These are phyloP conservation scores for Zymoseptoria pseudotritici DNA, from an alignment of 2,329 filamentous ascomycete genomes.

Conservation along the genomic window DNA sequence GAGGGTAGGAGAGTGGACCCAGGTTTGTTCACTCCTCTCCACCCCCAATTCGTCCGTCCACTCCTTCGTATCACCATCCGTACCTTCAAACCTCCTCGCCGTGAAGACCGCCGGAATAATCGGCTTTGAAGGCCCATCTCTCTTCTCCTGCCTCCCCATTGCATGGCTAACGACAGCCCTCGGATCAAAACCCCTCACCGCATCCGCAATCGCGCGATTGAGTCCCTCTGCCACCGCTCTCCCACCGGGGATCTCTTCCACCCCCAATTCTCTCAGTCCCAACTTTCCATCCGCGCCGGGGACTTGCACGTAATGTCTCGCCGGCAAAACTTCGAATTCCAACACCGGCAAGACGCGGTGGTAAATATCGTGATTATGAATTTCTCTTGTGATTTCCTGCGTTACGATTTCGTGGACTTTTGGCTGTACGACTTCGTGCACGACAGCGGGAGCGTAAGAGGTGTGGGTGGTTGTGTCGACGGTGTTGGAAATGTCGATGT, in stretches of 20 bases:
- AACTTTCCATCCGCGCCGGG: slow-evolving; percentile 15
- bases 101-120: slow-evolving; percentile 26
- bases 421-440: slow-evolving; percentile 42
- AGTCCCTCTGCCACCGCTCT: slow-evolving; percentile 15
- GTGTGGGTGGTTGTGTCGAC: slow-evolving; percentile 32
- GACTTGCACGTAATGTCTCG: slow-evolving; percentile 44
- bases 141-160: background rate
- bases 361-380: slow-evolving; percentile 47
- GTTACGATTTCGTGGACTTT: slow-evolving; percentile 41
- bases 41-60: slow-evolving; percentile 36
- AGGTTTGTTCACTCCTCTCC: slow-evolving; percentile 37
- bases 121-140: background rate
- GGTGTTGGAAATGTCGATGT: slow-evolving; percentile 25
- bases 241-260: slow-evolving; percentile 23
- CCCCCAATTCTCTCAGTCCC: slow-evolving; percentile 40
- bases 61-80: slow-evolving; percentile 35
- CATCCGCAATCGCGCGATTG: slow-evolving; percentile 30
- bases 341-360: slow-evolving; percentile 48
- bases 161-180: background rate
- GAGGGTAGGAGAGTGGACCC: slow-evolving; percentile 39
- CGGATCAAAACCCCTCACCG: slow-evolving; percentile 24
- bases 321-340: slow-evolving; percentile 46
- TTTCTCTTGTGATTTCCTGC: slow-evolving; percentile 45
- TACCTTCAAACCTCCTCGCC: slow-evolving; percentile 31
- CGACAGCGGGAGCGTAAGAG: slow-evolving; percentile 37